phyloP scores from a whole-genome alignment of 2,329 filamentous ascomycete genomes.

The Cladophialophora carrionii region DNA sequence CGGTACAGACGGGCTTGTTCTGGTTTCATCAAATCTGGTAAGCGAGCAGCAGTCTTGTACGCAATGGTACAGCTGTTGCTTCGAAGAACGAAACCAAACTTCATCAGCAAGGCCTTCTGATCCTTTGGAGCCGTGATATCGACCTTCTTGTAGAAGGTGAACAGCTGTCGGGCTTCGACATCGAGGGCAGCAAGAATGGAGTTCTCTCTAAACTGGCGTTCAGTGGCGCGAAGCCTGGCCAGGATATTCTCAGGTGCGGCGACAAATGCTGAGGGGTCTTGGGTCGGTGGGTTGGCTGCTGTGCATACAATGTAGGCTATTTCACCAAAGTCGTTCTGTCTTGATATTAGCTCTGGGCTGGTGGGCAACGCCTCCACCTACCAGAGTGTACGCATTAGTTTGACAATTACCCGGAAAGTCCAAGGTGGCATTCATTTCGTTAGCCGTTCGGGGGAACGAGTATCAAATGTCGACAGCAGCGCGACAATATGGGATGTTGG shows the following conservation, averaged over 20 bases:
- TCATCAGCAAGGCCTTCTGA: conserved; percentile 35
- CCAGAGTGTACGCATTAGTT: conserved; percentile 37
- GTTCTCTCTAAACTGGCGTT: conserved; percentile 37
- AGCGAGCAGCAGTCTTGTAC: conserved; percentile 36
- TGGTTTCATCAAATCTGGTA: conserved; percentile 37
- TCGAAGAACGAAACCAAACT: conserved; percentile 36
- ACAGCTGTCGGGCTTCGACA: conserved; percentile 34
- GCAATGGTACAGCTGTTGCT: conserved; percentile 38
- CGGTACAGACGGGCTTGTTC: conserved; percentile 34
- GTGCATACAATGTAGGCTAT: conserved; percentile 39
- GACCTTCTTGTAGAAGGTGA: conserved; percentile 39
- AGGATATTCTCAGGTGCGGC: conserved; percentile 28
- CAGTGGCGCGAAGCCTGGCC: conserved; percentile 34
- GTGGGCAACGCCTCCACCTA: conserved; percentile 15
- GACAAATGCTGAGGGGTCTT: conserved; percentile 19
- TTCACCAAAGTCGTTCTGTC: conserved; percentile 37
- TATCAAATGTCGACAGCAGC: conserved; percentile 25
- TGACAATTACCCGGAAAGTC: conserved; percentile 36
- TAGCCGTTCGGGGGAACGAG: conserved; percentile 35
- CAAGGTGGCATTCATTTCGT: conserved; percentile 31
- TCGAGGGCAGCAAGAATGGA: conserved; percentile 37
- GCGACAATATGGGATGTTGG: conserved; percentile 11
- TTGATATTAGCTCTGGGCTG: conserved; percentile 8
- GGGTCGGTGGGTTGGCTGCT: conserved; percentile 32
- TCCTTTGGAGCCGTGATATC: conserved; percentile 37